phyloP scores from a whole-genome alignment of 2,329 filamentous ascomycete species.

The Trichoderma breve region DNA sequence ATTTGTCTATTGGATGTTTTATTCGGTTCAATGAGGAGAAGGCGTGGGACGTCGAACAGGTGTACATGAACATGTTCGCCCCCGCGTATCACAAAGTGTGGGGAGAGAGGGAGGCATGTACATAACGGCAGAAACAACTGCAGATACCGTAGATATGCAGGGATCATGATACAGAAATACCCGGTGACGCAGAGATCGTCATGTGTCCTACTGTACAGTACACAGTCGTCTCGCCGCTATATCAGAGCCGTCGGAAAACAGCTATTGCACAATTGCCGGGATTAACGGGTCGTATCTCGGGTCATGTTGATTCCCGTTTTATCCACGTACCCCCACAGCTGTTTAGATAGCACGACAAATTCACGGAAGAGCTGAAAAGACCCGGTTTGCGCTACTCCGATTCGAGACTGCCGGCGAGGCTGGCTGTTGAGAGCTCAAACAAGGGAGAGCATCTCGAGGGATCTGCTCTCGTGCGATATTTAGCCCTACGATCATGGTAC shows the following conservation, averaged over 20 bases:
- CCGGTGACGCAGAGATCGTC: conserved; percentile 10
- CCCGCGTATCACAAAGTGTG: neutral
- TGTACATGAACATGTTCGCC: neutral
- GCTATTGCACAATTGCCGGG: neutral
- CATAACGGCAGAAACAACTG: neutral
- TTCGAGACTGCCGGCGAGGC: neutral
- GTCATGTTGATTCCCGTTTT: neutral
- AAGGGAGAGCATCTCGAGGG: neutral
- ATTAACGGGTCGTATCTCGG: neutral
- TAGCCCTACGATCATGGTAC: neutral
- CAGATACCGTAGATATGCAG: neutral
- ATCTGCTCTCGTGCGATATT: neutral
- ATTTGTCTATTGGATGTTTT: neutral
- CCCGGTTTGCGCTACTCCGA: neutral
- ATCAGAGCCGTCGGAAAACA: neutral
- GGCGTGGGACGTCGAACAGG: neutral
- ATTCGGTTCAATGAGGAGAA: neutral
- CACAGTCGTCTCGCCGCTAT: neutral
- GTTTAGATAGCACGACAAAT: neutral
- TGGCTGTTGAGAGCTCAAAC: neutral
- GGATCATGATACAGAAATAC: neutral
- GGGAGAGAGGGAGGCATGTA: neutral
- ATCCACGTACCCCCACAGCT: neutral
- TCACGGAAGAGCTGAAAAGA: neutral
- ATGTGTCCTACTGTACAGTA: neutral